Evolutionary conservation across 2,329 filamentous ascomycete genomes (phyloP), one percentile per base, ranked within the genome.

Genomic region (Myriosclerotinia duriaeana): DNA sequence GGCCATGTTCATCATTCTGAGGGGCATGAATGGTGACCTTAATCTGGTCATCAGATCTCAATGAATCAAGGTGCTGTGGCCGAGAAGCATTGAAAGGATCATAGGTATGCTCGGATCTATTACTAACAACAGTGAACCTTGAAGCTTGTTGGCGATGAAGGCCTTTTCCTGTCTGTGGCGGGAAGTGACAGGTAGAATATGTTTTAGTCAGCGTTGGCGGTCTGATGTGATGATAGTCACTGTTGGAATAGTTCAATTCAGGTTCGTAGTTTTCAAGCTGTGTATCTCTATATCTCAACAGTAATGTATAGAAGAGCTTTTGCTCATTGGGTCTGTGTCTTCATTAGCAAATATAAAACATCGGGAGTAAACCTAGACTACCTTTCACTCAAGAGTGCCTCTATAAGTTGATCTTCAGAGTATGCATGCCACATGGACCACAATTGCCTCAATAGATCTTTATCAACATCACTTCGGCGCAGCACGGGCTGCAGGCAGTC

Each of bases 351-450:
- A 9, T 36, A 34, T 15, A 14, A 48, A 14, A 8, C 20, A 42
- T 36, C 38, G 53, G 53, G 17, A 44, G 60, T 34, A 42, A 52
- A 40, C 53, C 38, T 46, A 26, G 82, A 87, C 78, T 80, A 90
- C 87, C 87, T 84, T 42, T 85, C 79, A 69, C 80, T 85, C 15
- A 84, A 78, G n/a, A 98, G 82, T 73, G 87, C 89, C 65, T 86
- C 81, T 34, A 89, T 83, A 30, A 98, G 79, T 22, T 88, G 84
- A 38, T 89, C 85, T 71, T 94, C 90, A 44, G 86, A 86, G 70
- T 92, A 89, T 72, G 89, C 90, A 79, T 98, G 93, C 93, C 93
- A 98, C 73, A 98, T 84, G 2, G 93, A 94, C 68, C 90, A 89
- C 70, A 99, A 82, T 77, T 96, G 94, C 53, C 93, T 87, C 59